These are phyloP conservation scores for Carex myosuroides DNA, from an alignment of 176 grass and related monocot genomes.

Conservation along the genomic window DNA sequence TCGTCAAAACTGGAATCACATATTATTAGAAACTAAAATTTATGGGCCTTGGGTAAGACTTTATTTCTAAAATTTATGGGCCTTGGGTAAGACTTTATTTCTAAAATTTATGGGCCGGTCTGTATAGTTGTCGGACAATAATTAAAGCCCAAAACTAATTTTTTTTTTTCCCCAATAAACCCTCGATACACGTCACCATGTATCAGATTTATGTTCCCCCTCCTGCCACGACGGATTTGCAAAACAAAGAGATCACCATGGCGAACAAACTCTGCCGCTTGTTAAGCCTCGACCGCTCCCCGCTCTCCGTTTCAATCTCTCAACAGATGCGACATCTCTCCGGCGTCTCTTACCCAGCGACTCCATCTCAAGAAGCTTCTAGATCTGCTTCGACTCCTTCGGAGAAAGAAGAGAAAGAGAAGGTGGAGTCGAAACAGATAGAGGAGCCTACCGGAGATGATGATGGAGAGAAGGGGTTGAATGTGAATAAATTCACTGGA, in stretches of 20 bases:
- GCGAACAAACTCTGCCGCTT: slow-evolving; percentile 31
- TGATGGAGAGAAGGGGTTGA: neutral
- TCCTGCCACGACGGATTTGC: neutral
- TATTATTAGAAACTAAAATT: too few species aligned
- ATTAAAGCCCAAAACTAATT: neutral
- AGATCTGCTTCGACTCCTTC: neutral
- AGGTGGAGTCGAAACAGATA: neutral
- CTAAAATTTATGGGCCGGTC: neutral
- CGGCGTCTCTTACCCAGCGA: neutral
- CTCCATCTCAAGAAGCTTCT: slow-evolving; percentile 9
- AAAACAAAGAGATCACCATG: slow-evolving; percentile 14
- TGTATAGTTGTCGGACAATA: neutral
- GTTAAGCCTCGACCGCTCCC: neutral
- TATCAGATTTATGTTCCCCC: neutral
- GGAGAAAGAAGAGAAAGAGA: slow-evolving; percentile 13
- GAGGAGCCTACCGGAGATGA: neutral
- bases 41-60: neutral
- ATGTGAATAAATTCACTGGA: slow-evolving; percentile 53
- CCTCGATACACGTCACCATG: neutral
- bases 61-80: neutral
- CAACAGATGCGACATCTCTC: slow-evolving; percentile 15
- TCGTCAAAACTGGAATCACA: too few species aligned
- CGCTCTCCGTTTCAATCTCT: neutral
- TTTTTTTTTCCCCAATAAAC: neutral
- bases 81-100: neutral